These are phyloP conservation scores for Neonectria magnoliae DNA, from an alignment of 2,329 filamentous ascomycete species.

Conservation along the genomic window DNA sequence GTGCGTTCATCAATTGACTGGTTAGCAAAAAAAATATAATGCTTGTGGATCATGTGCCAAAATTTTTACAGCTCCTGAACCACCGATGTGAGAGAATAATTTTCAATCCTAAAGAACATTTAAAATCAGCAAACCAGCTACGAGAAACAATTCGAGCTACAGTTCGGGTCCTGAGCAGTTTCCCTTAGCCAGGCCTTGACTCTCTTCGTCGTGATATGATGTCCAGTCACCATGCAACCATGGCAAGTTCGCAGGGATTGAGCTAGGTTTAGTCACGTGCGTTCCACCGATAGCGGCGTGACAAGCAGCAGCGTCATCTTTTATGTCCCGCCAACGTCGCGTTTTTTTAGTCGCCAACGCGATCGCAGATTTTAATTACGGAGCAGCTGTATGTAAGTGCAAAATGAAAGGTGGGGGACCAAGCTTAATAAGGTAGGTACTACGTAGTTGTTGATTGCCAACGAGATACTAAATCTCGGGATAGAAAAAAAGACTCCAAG, in stretches of 20 bases:
- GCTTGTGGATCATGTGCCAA: too few species aligned
- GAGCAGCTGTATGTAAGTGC: slow-evolving; percentile 8
- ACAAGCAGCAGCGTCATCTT: background rate
- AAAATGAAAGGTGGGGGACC: slow-evolving; percentile 1
- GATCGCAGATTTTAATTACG: background rate
- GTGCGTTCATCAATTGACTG: background rate
- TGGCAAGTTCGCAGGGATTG: background rate
- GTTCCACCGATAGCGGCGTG: background rate
- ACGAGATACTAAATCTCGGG: too few species aligned
- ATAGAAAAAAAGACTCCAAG: background rate
- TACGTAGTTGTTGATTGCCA: too few species aligned
- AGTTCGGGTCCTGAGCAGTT: background rate
- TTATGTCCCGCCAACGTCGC: slow-evolving; percentile 11
- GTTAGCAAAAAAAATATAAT: background rate
- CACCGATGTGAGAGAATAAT: too few species aligned
- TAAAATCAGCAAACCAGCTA: background rate
- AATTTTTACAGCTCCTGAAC: too few species aligned
- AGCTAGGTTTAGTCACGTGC: background rate
- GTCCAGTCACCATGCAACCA: background rate
- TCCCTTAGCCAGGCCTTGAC: background rate
- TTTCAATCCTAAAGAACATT: too few species aligned
- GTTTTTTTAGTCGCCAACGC: slow-evolving; percentile 4
- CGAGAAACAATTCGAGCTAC: background rate
- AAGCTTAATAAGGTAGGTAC: background rate
- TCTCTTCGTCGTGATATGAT: background rate